phyloP scores from a whole-genome alignment of 2,329 filamentous ascomycete species.

The Aspergillus sp. region DNA sequence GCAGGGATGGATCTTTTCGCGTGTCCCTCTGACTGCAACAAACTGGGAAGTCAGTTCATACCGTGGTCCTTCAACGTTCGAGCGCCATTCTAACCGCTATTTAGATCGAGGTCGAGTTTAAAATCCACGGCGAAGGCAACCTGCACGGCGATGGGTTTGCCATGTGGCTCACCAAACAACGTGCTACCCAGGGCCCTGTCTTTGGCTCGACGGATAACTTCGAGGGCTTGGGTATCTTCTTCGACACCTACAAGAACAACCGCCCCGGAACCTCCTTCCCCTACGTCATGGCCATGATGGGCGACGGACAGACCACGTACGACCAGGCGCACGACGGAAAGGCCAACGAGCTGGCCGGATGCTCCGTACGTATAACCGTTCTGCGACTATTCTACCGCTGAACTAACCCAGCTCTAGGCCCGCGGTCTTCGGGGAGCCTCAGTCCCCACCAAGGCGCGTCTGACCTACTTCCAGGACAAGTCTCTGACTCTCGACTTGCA shows the following conservation, averaged over 20 bases:
- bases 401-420: conserved; percentile 49
- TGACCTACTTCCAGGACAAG: conserved; percentile 98
- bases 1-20: conserved; percentile 88
- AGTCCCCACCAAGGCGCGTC: conserved; percentile 76
- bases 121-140: conserved; percentile 82
- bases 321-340: conserved; percentile 96
- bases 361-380: conserved; percentile 60
- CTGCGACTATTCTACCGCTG: too few relatives aligned
- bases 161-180: conserved; percentile 96
- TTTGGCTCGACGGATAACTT: conserved; percentile 88
- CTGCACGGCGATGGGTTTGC: conserved; percentile 96
- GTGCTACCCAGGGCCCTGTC: conserved; percentile 74
- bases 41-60: conserved; percentile 78
- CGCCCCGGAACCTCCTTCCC: conserved; percentile 92
- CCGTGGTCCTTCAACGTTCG: too few relatives aligned
- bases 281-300: conserved; percentile 97
- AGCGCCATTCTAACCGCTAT: neutral
- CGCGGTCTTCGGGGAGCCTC: conserved; percentile 80
- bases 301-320: conserved; percentile 84
- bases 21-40: conserved; percentile 90
- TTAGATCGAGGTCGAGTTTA: conserved; percentile 91
- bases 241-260: conserved; percentile 99
- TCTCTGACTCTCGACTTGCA: conserved; percentile 85
- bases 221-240: conserved; percentile 90
- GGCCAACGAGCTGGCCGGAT: conserved; percentile 86